These are phyloP conservation scores for Penicillium soppii DNA, from an alignment of 495 filamentous ascomycete genomes.

Conservation along the genomic window DNA sequence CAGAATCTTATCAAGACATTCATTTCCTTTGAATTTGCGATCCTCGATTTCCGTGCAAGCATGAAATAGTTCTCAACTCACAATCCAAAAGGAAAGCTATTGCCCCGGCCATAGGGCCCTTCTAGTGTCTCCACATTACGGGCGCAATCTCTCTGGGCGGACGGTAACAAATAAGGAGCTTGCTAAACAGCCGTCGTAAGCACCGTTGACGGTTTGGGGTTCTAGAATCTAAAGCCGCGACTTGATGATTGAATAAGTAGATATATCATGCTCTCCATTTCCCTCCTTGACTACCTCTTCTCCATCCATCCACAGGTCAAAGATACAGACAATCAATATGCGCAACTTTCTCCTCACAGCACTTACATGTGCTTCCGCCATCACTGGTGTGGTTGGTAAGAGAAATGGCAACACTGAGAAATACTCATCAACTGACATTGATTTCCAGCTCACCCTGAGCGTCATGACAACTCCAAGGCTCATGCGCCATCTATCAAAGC, in stretches of 20 bases:
- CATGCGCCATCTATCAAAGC: background rate
- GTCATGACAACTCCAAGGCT: background rate
- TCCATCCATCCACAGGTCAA: background rate
- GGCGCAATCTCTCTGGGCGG: background rate
- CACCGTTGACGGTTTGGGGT: background rate
- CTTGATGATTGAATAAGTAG: background rate
- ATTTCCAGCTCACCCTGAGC: conserved; percentile 2
- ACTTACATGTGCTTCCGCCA: background rate
- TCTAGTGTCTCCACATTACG: background rate
- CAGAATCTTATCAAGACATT: no score
- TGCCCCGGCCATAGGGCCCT: background rate
- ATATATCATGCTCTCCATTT: background rate
- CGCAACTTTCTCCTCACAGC: background rate
- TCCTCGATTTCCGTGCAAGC: no score
- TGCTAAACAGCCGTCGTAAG: background rate
- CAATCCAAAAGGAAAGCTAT: background rate
- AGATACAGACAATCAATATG: background rate
- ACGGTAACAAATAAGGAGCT: background rate
- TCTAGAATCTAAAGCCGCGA: background rate
- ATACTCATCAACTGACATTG: background rate
- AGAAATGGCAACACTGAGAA: background rate
- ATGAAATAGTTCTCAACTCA: no score
- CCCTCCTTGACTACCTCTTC: background rate
- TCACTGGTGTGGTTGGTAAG: conserved; percentile 1
- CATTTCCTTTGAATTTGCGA: no score